phyloP scores from a whole-genome alignment of 176 grass and related monocot genomes.

The Cymbopogon citratus region DNA sequence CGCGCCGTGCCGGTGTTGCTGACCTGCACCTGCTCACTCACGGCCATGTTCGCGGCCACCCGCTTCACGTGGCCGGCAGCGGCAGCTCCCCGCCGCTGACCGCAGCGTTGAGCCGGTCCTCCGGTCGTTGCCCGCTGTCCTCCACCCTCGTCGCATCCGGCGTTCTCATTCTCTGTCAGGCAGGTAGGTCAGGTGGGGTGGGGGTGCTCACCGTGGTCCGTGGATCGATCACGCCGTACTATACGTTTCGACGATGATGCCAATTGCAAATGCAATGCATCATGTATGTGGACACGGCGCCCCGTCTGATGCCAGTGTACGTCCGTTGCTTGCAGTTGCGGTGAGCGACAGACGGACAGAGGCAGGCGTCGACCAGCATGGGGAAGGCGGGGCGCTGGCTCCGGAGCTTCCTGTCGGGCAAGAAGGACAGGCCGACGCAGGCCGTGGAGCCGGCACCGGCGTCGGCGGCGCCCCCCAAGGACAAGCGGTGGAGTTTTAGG shows the following conservation, averaged over 20 bases:
- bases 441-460: background rate
- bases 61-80: constrained; percentile 30
- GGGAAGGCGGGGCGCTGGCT: constrained; percentile 68
- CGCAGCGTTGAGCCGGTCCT: background rate
- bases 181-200: background rate
- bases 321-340: background rate
- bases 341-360: background rate
- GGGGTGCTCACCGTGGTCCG: constrained; percentile 6
- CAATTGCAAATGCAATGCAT: background rate
- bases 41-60: constrained; percentile 18
- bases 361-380: constrained; percentile 42
- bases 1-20: background rate
- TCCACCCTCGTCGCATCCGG: background rate
- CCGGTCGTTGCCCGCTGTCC: background rate
- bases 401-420: constrained; percentile 53
- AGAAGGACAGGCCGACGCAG: constrained; percentile 32
- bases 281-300: too few species aligned
- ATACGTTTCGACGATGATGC: background rate
- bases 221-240: background rate
- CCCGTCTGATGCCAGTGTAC: background rate
- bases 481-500: constrained; percentile 80
- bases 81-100: constrained; percentile 13
- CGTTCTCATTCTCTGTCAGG: background rate
- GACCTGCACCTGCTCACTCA: background rate
- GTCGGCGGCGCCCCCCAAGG: constrained; percentile 22